Conservation (phyloP, 371 early-diverging fungal species). For the Chytridiales sp. region DNA sequence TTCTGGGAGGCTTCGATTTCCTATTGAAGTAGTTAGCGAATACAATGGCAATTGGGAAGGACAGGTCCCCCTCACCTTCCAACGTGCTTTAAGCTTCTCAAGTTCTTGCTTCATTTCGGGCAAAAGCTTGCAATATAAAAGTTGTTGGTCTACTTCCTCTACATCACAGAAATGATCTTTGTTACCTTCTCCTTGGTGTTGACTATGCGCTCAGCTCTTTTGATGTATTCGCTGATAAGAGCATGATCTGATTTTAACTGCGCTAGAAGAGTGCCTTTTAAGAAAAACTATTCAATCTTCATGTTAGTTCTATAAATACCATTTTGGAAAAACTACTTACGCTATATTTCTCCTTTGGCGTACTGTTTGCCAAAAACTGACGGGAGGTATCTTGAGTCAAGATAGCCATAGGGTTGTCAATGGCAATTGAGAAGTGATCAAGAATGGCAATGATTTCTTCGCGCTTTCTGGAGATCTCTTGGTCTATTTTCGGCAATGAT, state of each 20-base stretch:
- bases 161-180: too few relatives aligned
- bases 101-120: slow-evolving; percentile 46
- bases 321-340: too few relatives aligned
- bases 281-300: too few relatives aligned
- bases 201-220: slow-evolving; percentile 60
- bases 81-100: slow-evolving; percentile 15
- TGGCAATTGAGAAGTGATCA: slow-evolving; percentile 86
- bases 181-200: too few relatives aligned
- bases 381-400: slow-evolving; percentile 92
- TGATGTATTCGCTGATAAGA: slow-evolving; percentile 63
- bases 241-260: slow-evolving; percentile 75
- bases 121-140: slow-evolving; percentile 49
- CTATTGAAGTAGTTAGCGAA: slow-evolving; percentile 23
- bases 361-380: slow-evolving; percentile 80
- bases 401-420: slow-evolving; percentile 90
- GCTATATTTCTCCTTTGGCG: slow-evolving; percentile 83
- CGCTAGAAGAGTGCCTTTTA: slow-evolving; percentile 83
- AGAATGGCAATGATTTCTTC: slow-evolving; percentile 80
- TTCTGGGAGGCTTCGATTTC: slow-evolving; percentile 66
- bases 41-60: too few relatives aligned
- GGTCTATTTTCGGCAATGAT: slow-evolving; percentile 44
- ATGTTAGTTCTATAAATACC: too few relatives aligned
- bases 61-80: slow-evolving; percentile 54
- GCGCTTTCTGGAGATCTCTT: slow-evolving; percentile 69
- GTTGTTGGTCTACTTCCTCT: too few relatives aligned